Conservation (phyloP, 805 yeast species). For the Starmera pachycereana region DNA sequence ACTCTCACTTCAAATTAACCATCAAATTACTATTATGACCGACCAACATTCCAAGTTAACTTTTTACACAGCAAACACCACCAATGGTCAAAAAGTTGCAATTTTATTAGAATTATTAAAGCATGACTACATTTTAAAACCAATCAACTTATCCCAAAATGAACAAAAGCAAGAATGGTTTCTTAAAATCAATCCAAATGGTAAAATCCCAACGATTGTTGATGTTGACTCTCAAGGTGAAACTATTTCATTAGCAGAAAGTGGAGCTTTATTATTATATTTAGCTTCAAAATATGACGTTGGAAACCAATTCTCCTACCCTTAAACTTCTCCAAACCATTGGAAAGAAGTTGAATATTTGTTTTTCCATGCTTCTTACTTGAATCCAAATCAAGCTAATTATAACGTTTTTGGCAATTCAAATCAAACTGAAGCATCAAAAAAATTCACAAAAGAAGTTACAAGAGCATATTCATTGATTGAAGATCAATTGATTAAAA, state of each 20-base stretch:
- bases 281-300: constrained; percentile 49
- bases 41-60: too few relatives aligned
- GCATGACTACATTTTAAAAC: constrained; percentile 22
- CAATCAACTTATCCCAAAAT: constrained; percentile 28
- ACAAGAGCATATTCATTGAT: constrained; percentile 39
- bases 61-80: constrained; percentile 28
- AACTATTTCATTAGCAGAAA: constrained; percentile 36
- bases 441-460: constrained; percentile 37
- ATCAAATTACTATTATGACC: too few relatives aligned
- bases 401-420: constrained; percentile 30
- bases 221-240: constrained; percentile 28
- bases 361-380: constrained; percentile 46
- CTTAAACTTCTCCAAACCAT: constrained; percentile 30
- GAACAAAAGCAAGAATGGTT: constrained; percentile 50
- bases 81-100: constrained; percentile 30
- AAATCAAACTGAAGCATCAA: constrained; percentile 38
- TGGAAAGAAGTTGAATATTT: constrained; percentile 42
- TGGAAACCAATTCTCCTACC: constrained; percentile 29
- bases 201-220: constrained; percentile 47
- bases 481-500: constrained; percentile 36
- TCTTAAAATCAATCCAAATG: constrained; percentile 46
- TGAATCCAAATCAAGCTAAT: constrained; percentile 56
- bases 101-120: constrained; percentile 25
- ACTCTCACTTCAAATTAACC: too few relatives aligned
- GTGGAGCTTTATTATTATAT: constrained; percentile 52